These are phyloP conservation scores for Pyrenophora seminiperda DNA, from an alignment of 2,329 filamentous ascomycete species.

Conservation along the genomic window DNA sequence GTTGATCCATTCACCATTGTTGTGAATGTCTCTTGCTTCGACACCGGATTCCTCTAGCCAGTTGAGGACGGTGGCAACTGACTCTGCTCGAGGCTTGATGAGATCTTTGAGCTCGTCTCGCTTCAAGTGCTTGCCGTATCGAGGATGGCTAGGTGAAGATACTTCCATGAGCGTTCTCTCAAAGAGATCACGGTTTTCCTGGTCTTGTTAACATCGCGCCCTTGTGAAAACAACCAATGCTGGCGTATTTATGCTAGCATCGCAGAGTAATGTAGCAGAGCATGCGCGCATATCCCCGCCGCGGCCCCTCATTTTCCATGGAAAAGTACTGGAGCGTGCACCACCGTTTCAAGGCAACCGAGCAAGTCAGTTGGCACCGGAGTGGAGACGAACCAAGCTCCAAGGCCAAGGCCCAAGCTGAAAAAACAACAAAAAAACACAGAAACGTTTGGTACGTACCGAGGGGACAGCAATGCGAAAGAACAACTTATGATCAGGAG, in stretches of 20 bases:
- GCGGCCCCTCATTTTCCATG: too few species aligned
- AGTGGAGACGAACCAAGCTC: too few species aligned
- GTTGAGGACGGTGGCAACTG: constrained; percentile 55
- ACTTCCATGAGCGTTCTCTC: constrained; percentile 65
- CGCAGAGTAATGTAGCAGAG: too few species aligned
- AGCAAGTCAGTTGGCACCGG: too few species aligned
- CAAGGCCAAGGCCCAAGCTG: too few species aligned
- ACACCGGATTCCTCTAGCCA: constrained; percentile 64
- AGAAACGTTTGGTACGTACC: constrained; percentile 28
- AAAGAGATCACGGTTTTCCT: constrained; percentile 58
- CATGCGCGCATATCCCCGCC: too few species aligned
- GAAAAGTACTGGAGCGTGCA: too few species aligned
- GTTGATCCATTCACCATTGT: constrained; percentile 66
- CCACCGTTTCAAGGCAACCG: too few species aligned
- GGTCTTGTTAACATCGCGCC: constrained; percentile 27
- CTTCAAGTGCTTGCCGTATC: constrained; percentile 67
- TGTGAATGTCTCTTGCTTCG: constrained; percentile 51
- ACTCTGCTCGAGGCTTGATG: constrained; percentile 58
- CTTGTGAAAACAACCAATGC: too few species aligned
- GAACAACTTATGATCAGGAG: constrained; percentile 39
- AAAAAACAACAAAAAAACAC: too few species aligned
- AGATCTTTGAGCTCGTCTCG: constrained; percentile 63
- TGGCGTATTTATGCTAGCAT: too few species aligned
- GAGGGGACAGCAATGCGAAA: constrained; percentile 49
- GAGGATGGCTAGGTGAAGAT: constrained; percentile 63